Conservation (phyloP, 2,329 filamentous ascomycete genomes). For the Diaporthe eres region DNA sequence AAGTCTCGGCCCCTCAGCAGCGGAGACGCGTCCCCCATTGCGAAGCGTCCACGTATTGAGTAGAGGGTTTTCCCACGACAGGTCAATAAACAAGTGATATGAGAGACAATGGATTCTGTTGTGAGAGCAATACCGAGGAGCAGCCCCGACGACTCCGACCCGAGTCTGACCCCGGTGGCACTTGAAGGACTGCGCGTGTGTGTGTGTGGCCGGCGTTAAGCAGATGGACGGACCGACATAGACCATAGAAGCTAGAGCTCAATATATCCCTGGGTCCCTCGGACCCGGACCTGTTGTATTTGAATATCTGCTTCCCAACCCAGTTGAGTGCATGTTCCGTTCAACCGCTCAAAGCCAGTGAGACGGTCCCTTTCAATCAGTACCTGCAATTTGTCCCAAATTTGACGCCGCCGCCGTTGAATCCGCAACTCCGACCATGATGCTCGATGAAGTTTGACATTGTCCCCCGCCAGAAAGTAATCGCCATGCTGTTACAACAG, state of each 20-base stretch:
- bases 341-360: not conserved
- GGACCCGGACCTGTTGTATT: slow-evolving; percentile 30
- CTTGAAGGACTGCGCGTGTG: slow-evolving; percentile 16
- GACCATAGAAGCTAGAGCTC: slow-evolving; percentile 40
- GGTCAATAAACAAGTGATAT: slow-evolving; percentile 37
- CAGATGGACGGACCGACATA: slow-evolving; percentile 23
- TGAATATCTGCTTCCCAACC: slow-evolving; percentile 14
- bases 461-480: not conserved
- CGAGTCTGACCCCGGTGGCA: slow-evolving; percentile 15
- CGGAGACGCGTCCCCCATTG: slow-evolving; percentile 37
- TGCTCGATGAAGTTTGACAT: not conserved
- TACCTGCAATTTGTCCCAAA: not conserved
- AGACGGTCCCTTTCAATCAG: not conserved
- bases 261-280: slow-evolving; percentile 34
- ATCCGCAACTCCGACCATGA: slow-evolving; percentile 9
- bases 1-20: slow-evolving; percentile 42
- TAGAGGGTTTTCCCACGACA: slow-evolving; percentile 38
- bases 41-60: slow-evolving; percentile 43
- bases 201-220: slow-evolving; percentile 33
- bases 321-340: slow-evolving; percentile 23
- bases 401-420: not conserved
- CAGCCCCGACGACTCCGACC: not conserved
- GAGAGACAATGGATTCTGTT: not conserved
- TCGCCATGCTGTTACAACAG: not conserved
- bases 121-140: slow-evolving; percentile 22